These are phyloP conservation scores for Aspergillus bridgeri DNA, from an alignment of 495 filamentous ascomycete species.

Conservation along the genomic window DNA sequence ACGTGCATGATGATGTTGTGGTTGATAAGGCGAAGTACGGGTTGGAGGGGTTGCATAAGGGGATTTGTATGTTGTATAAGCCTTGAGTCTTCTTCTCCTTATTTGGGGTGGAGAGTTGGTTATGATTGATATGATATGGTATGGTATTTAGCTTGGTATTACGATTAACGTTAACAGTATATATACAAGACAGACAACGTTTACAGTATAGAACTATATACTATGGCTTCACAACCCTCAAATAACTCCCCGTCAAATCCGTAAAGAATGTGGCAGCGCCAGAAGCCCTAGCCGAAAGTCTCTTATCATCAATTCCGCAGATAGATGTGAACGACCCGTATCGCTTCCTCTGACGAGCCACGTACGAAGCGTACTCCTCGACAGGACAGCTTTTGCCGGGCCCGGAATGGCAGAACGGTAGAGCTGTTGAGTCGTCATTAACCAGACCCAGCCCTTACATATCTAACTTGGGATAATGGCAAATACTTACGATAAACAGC, in stretches of 20 bases:
- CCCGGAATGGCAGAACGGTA: constrained; percentile 42
- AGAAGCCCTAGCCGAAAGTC: constrained; percentile 33
- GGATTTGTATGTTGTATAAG: constrained; percentile 1
- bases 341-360: constrained; percentile 36
- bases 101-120: too few relatives aligned
- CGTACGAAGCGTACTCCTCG: constrained; percentile 41
- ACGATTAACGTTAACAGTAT: too few relatives aligned
- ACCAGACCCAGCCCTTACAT: background rate
- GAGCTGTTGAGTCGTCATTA: constrained; percentile 10
- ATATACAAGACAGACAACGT: background rate
- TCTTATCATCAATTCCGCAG: constrained; percentile 37
- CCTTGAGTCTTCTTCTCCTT: too few relatives aligned
- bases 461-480: too few relatives aligned
- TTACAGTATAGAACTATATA: too few relatives aligned
- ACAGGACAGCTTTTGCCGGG: constrained; percentile 46
- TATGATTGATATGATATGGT: too few relatives aligned
- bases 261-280: constrained; percentile 44
- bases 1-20: background rate
- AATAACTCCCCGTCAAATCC: constrained; percentile 36
- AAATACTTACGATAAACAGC: constrained; percentile 49
- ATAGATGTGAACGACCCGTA: constrained; percentile 43
- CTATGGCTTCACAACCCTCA: constrained; percentile 29
- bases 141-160: too few relatives aligned
- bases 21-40: background rate
- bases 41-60: background rate